phyloP scores from a whole-genome alignment of 768 basidiomycete genomes.

The Mycena pura region DNA sequence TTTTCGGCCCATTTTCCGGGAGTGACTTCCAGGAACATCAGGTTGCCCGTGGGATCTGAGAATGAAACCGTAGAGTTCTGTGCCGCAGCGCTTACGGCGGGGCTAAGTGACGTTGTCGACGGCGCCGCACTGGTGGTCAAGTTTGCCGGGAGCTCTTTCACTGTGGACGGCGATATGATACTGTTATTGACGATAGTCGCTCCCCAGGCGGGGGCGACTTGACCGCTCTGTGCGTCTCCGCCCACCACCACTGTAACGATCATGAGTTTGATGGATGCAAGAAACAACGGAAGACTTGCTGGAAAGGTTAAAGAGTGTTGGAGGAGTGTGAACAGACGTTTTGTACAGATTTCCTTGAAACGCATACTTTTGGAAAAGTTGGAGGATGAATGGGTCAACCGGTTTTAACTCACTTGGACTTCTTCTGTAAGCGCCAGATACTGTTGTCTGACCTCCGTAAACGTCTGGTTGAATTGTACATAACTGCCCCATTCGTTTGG shows the following conservation, averaged over 20 bases:
- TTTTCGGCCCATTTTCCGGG: not conserved
- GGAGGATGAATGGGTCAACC: not conserved
- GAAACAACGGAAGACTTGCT: not conserved
- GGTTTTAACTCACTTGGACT: not conserved
- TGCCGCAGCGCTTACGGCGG: not conserved
- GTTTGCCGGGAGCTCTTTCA: not conserved
- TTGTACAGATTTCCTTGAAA: not conserved
- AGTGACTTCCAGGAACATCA: not conserved
- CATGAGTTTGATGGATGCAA: not conserved
- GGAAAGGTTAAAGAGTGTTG: not conserved
- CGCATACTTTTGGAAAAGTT: not conserved
- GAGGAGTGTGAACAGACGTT: not conserved
- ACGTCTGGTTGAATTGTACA: not conserved
- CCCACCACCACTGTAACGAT: not conserved
- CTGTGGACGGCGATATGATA: not conserved
- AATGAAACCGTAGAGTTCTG: not conserved
- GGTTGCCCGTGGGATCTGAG: constrained; percentile 3
- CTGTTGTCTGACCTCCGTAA: not conserved
- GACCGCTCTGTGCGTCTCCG: not conserved
- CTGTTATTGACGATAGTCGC: not conserved
- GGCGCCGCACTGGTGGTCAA: not conserved
- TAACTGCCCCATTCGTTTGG: not conserved
- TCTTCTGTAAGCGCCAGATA: not conserved
- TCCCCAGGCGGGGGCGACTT: not conserved
- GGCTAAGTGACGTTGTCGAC: too few relatives aligned